A percentile compares a stretch with the other conserved stretches of the same genome.
These are phyloP conservation scores for Drosera spatulata DNA, from an alignment of 179 eudicot genomes.

Conservation along the genomic window DNA sequence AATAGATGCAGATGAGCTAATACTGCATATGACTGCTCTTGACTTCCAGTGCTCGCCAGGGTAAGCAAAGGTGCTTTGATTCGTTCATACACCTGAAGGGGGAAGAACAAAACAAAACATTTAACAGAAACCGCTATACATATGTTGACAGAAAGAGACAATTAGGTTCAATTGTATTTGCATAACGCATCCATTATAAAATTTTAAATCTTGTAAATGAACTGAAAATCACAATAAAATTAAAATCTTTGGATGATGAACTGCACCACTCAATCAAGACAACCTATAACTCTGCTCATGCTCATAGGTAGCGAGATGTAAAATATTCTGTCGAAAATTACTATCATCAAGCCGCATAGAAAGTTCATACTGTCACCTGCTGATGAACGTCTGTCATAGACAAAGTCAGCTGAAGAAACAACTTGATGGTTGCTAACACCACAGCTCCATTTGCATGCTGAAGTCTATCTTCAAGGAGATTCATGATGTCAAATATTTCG, in stretches of 20 bases:
- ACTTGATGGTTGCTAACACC: conserved; percentile 87
- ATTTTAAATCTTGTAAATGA: too few relatives aligned
- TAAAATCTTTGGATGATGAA: too few relatives aligned
- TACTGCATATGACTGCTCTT: conserved; percentile 90
- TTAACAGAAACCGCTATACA: too few relatives aligned
- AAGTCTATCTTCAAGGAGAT: conserved; percentile 98
- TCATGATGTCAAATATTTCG: conserved; percentile 97
- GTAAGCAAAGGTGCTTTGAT: conserved; percentile 97
- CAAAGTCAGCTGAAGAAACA: conserved; percentile 86
- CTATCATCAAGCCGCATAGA: neutral
- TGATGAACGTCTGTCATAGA: conserved; percentile 99
- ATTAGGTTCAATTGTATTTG: too few relatives aligned
- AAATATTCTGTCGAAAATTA: neutral
- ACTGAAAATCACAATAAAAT: too few relatives aligned
- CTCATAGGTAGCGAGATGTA: too few relatives aligned
- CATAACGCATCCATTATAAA: too few relatives aligned
- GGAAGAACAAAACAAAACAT: neutral
- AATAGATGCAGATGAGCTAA: conserved; percentile 90
- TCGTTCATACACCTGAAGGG: conserved; percentile 81
- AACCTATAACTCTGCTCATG: too few relatives aligned
- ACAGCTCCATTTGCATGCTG: conserved; percentile 99
- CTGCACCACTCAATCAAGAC: too few relatives aligned
- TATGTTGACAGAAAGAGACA: too few relatives aligned
- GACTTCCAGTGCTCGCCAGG: conserved; percentile 83
- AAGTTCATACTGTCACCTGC: conserved; percentile 49